Base-by-base conservation (phyloP, 306 rosid species). In the Cicer arietinum region DNA sequence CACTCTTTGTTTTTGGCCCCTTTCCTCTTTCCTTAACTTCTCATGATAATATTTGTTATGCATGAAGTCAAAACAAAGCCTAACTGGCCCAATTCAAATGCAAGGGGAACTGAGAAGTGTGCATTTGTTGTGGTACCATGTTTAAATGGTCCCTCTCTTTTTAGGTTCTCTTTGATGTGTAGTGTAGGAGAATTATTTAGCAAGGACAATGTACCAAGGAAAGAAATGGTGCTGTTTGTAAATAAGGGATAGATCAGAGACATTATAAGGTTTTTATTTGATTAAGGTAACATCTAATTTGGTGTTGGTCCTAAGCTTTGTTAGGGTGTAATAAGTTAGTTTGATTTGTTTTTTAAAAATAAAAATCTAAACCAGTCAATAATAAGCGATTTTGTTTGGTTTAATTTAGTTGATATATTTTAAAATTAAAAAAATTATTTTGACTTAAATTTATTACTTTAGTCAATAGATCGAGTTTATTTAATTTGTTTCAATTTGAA, bases 1-100 rank as follows among this genome's bases (percentile, higher is more conserved):
- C 89, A 57, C 79, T 82, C 86, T 83, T 86, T 85, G 90, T 83
- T 30, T 80, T 78, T 85, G 90, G 88, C 84, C 91, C 88, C 74
- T 69, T 11, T 25, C 6, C 6, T 78, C 65, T 52, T 61, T 51
- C 68, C 25, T 79, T 58, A 64, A 80, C 86, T 83, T 83, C 69
- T 30, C 82, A 63, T 80, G 78, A 20, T 64, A 44, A 20, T 71
- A 44, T 67, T 53, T 66, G 37, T n/a, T 37, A 67, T 41, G 47
- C 51, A 45, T 74, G 43, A 56, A 13, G 46, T 52, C 43, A 22
- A 43, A 66, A 66, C 44, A 12, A 79, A 69, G 58, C 79, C 74
- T 72, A 41, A 73, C 50, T 67, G 44, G 51, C 62, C 79, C 71
- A 57, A 22, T 22, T 47, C 71, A 45, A 20, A 16, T 18, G 30